Conservation (phyloP, 345 rosid species). For the Camelina sativa region DNA sequence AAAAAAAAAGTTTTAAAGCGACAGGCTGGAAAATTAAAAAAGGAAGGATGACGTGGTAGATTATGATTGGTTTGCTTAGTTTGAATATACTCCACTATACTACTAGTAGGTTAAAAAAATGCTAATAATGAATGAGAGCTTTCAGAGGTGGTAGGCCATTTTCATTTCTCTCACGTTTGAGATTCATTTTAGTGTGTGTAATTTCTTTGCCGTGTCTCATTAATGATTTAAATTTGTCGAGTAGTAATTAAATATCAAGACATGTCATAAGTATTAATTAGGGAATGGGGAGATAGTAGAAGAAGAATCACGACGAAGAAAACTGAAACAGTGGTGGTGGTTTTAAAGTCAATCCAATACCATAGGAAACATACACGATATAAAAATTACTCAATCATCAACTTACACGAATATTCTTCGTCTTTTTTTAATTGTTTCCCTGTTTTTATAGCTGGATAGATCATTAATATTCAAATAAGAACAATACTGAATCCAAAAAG, state of each 20-base stretch:
- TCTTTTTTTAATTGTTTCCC: background rate
- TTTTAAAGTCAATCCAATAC: background rate
- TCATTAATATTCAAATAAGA: slow-evolving; percentile 3
- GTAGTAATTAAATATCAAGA: slow-evolving; percentile 15
- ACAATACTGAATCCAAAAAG: background rate
- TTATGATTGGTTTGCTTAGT: background rate
- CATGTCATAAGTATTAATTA: no score
- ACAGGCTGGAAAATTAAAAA: slow-evolving; percentile 35
- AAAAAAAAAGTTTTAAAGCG: slow-evolving; percentile 16
- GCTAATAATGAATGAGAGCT: slow-evolving; percentile 17
- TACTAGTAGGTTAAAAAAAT: background rate
- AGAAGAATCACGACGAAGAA: slow-evolving; percentile 24
- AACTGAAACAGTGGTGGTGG: background rate
- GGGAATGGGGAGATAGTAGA: slow-evolving; percentile 9
- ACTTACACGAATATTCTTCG: slow-evolving; percentile 1
- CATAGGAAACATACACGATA: slow-evolving; percentile 20
- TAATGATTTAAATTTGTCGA: slow-evolving; percentile 11
- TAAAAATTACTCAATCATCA: slow-evolving; percentile 18
- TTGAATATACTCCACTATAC: background rate
- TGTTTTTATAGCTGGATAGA: background rate
- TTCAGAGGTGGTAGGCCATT: slow-evolving; percentile 41
- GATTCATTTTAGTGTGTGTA: background rate
- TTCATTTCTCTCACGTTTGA: background rate
- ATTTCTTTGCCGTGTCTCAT: background rate
- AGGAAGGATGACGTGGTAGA: slow-evolving; percentile 31